Base-by-base conservation (phyloP, 1,139 yeast genomes). In the Protomyces arabidopsidicola region DNA sequence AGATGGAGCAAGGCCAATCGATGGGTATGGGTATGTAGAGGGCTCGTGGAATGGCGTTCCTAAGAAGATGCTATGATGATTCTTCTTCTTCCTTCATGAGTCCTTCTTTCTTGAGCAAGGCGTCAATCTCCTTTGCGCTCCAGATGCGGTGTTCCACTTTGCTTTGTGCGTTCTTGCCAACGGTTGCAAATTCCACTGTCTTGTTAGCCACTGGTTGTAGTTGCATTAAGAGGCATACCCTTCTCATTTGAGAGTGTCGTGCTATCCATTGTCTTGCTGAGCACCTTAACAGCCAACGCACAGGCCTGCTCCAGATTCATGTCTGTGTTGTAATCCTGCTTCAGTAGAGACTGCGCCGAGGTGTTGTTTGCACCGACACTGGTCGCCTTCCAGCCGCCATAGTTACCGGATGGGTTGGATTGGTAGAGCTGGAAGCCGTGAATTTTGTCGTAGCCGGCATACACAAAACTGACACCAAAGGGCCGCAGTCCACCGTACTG, bases 311-410 rank as follows among this genome's bases (percentile, higher is more conserved):
- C 83, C 70, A 95, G 79, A 20, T 81, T 76, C 72, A 90, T 76
- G 65, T 87, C 95, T 70, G 89, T 95, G 73, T 88, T 90, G 78
- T 88, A 95, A 72, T 95, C 98, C 78, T 91, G 96, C 77, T 93
- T 95, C 73, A 95, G 81, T 69, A 95, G 79, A 1, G 98, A 91
- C 77, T 95, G 98, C 1, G 98, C 97, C 53, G 97, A 91, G 3
- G 96, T 84, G 69, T 90, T 91, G 77, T 93, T 95, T 65, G 98
- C 97, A 51, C 99, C 99, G 68, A 93, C 93, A 71, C 91, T 84
- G 52, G 97, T 91, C 54, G 98, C 98, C 76, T 88, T 90, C 99
- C 99, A 95, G 34, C 98, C 98, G 45, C 95, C 85, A 75, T 90
- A 95, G 77, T 95, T 95, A 45, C 99, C 99, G 0, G 96, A 88